These are phyloP conservation scores for Globisporangium paddicum DNA, from an alignment of 352 stramenopile genomes.

Conservation along the genomic window DNA sequence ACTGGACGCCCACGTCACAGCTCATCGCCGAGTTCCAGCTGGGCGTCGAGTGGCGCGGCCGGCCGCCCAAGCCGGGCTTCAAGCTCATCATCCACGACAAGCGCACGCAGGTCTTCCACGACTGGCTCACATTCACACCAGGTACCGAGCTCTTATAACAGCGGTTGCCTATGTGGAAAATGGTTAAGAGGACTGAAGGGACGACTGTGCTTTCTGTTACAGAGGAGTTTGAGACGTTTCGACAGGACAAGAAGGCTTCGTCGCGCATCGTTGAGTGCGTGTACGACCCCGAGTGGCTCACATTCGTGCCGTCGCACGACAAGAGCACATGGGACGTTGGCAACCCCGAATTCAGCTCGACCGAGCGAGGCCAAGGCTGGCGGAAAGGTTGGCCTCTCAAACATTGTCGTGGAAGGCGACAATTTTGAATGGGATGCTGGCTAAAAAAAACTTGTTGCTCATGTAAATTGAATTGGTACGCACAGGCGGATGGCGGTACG, in stretches of 20 bases:
- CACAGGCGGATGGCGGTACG: slow-evolving; percentile 70
- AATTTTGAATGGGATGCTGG: neutral
- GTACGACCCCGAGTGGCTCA: slow-evolving; percentile 77
- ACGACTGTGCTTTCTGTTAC: neutral
- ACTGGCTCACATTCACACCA: slow-evolving; percentile 84
- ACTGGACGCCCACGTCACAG: slow-evolving; percentile 57
- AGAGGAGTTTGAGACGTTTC: slow-evolving; percentile 79
- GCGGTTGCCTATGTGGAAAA: too few species aligned
- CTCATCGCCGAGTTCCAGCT: slow-evolving; percentile 75
- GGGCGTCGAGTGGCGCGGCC: slow-evolving; percentile 73
- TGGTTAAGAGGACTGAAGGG: too few species aligned
- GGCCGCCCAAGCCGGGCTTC: slow-evolving; percentile 74
- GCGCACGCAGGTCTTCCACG: slow-evolving; percentile 77
- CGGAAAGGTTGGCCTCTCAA: slow-evolving; percentile 51
- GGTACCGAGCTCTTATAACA: slow-evolving; percentile 24
- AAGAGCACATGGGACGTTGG: slow-evolving; percentile 75
- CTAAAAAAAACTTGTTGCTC: neutral
- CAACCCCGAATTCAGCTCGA: slow-evolving; percentile 58
- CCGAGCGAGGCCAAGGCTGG: slow-evolving; percentile 64
- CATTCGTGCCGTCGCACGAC: slow-evolving; percentile 81
- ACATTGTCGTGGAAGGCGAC: neutral
- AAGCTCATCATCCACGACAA: slow-evolving; percentile 86
- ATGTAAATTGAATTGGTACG: neutral
- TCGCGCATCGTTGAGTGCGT: slow-evolving; percentile 82
- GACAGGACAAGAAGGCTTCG: slow-evolving; percentile 77